Evolutionary conservation across 768 basidiomycete genomes (phyloP).

Genomic region (Tulasnella sp.): DNA sequence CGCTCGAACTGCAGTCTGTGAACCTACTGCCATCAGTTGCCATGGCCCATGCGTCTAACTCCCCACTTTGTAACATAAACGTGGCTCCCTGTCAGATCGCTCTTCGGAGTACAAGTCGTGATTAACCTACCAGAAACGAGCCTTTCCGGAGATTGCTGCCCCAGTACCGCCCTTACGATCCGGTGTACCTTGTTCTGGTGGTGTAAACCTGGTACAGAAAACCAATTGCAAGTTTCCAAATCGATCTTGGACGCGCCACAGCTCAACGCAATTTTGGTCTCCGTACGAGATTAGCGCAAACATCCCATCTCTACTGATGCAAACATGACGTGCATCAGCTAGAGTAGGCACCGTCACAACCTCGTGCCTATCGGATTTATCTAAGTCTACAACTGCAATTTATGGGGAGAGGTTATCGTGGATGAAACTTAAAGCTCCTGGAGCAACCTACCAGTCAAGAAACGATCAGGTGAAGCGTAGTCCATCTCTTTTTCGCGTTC

Average conservation of each 20-base stretch:
- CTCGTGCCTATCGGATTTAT: slow-evolving; percentile 58
- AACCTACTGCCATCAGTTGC: slow-evolving; percentile 57
- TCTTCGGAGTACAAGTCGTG: background rate
- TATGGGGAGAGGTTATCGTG: no score
- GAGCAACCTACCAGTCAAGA: no score
- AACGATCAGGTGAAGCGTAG: no score
- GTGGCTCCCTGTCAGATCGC: background rate
- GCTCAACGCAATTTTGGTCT: slow-evolving; percentile 70
- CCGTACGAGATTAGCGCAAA: slow-evolving; percentile 72
- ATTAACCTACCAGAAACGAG: slow-evolving; percentile 47
- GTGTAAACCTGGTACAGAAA: background rate
- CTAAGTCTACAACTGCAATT: slow-evolving; percentile 38
- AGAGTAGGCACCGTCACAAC: slow-evolving; percentile 73
- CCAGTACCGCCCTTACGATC: no score
- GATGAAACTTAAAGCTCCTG: no score
- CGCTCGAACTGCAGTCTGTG: no score
- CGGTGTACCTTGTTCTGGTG: no score
- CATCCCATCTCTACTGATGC: slow-evolving; percentile 55
- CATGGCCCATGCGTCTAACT: slow-evolving; percentile 73
- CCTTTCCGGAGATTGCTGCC: slow-evolving; percentile 53
- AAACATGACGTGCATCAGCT: slow-evolving; percentile 68
- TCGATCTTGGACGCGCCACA: slow-evolving; percentile 66
- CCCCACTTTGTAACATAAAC: slow-evolving; percentile 41
- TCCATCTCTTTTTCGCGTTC: no score
- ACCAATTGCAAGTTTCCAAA: background rate